Base-by-base conservation (phyloP, 1,284 basidiomycete genomes). In the Sanghuangporus baumii region DNA sequence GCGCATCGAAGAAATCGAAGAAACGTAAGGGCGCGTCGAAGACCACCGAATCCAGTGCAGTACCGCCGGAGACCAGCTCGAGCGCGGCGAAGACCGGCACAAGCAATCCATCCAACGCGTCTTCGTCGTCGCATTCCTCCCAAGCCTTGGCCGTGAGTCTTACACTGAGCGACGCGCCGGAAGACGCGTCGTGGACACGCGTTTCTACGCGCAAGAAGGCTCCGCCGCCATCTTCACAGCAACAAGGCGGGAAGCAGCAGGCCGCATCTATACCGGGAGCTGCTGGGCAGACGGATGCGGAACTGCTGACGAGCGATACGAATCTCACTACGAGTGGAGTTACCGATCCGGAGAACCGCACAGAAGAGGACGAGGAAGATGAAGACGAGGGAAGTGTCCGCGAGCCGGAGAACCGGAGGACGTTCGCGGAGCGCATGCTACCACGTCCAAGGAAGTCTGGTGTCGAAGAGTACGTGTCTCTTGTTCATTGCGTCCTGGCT, bases 381-480 rank as follows among this genome's bases (percentile, higher is more conserved):
- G 73, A 71, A 55, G 74, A 77, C 60, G 69, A 73, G 52, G 71
- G 66, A 55, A 66, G 62, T 54, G 63, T 58, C 52, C 65, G 55
- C 6, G 64, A 66, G 23, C 65, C 68, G 65, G 73, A 71, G 65
- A 73, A 70, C 62, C 67, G 75, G 60, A 72, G 76, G 59, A 82
- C 85, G 2, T 75, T 87, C 11, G 84, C 83, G 1, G 86, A 89
- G 73, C 81, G 77, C 69, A 68, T 85, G 62, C 69, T 84, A 20
- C 83, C 86, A 16, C 85, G 82, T 67, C 78, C 84, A 16, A 75
- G 78, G 57, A 83, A 83, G 70, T 88, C 86, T 3, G 81, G 75
- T n/a, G 81, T 87, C 16, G 86, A 88, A 57, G 86, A 87, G 88
- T 87, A 68, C 66, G 82, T 79, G 37, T 51, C 56, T 52, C 34